These are phyloP conservation scores for Phytophthora brassicae DNA, from an alignment of 352 stramenopile genomes.

Conservation along the genomic window DNA sequence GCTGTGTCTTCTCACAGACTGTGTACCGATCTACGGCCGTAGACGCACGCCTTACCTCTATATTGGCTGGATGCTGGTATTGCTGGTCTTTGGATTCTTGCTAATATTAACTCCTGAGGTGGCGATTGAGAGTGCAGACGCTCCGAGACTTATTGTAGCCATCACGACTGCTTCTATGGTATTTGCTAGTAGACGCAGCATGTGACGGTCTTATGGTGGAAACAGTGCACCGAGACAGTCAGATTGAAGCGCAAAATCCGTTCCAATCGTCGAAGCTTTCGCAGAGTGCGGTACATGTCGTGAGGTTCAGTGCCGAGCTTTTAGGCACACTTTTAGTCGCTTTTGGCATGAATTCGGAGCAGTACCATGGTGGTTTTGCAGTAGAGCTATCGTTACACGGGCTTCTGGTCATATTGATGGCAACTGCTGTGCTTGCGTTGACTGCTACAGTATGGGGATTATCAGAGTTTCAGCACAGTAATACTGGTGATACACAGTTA, in stretches of 20 bases:
- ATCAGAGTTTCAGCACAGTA: constrained; percentile 16
- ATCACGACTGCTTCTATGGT: constrained; percentile 55
- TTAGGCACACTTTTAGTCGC: constrained; percentile 56
- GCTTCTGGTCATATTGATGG: constrained; percentile 42
- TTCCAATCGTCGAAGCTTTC: constrained; percentile 24
- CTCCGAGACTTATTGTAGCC: constrained; percentile 53
- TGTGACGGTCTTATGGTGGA: constrained; percentile 82
- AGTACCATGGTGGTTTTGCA: constrained; percentile 55
- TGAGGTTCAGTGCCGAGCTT: constrained; percentile 58
- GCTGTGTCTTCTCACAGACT: constrained; percentile 66
- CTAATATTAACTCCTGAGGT: constrained; percentile 27
- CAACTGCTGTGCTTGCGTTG: constrained; percentile 36
- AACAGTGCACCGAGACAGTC: constrained; percentile 61
- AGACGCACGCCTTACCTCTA: constrained; percentile 75
- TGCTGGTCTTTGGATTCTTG: constrained; percentile 42
- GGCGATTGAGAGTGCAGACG: constrained; percentile 13
- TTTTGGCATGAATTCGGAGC: constrained; percentile 57
- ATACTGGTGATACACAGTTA: background rate
- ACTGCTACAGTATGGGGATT: constrained; percentile 44
- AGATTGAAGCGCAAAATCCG: constrained; percentile 14
- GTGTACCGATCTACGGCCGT: constrained; percentile 51
- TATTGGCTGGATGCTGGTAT: constrained; percentile 51
- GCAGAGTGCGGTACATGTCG: constrained; percentile 60
- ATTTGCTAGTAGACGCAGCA: constrained; percentile 61
- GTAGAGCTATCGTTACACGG: constrained; percentile 43